A percentile compares a stretch with the other conserved stretches of the same genome.
phyloP scores from a whole-genome alignment of 139 green algal species.

The Coccomyxa sp. region DNA sequence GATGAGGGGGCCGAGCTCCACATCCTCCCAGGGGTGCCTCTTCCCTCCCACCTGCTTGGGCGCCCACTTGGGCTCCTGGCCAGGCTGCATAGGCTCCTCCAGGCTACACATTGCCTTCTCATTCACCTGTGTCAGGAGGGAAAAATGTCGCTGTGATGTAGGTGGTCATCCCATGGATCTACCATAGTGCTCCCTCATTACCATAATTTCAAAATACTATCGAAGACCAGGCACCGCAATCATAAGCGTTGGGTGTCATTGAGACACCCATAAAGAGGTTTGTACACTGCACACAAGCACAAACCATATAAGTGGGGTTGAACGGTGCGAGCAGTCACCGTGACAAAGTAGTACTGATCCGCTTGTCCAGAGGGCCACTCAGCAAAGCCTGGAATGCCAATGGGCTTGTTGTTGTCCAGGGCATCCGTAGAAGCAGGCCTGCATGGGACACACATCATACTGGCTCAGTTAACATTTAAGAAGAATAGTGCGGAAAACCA shows the following conservation, averaged over 20 bases:
- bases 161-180: no score
- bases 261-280: no score
- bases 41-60: not conserved
- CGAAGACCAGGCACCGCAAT: no score
- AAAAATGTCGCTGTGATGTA: no score
- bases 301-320: no score
- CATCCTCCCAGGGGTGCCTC: slow-evolving; percentile 18
- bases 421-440: slow-evolving; percentile 15
- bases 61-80: not conserved
- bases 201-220: no score
- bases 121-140: not conserved
- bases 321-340: not conserved
- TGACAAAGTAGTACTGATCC: slow-evolving; percentile 11
- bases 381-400: slow-evolving; percentile 23
- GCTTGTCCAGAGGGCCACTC: not conserved
- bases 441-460: not conserved
- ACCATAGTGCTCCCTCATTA: no score
- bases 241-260: no score
- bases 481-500: not conserved
- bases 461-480: not conserved
- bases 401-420: slow-evolving; percentile 12
- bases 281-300: no score
- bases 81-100: not conserved
- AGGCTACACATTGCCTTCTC: not conserved
- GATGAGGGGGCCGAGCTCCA: slow-evolving; percentile 40